phyloP scores from a whole-genome alignment of 495 filamentous ascomycete species.

The Neurospora sp. region DNA sequence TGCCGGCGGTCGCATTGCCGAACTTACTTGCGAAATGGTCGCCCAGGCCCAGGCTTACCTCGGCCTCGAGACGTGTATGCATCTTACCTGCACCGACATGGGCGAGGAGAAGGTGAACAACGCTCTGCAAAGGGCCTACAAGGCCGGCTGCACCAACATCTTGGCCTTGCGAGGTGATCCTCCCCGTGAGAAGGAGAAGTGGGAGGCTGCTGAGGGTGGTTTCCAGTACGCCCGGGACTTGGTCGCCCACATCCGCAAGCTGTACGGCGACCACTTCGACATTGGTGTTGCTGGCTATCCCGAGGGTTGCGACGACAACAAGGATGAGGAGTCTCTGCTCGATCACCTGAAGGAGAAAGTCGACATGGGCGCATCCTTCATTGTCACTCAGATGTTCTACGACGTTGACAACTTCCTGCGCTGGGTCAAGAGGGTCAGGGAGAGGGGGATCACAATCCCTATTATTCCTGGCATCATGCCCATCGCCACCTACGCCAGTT shows the following conservation, averaged over 20 bases:
- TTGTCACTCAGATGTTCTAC: constrained; percentile 99
- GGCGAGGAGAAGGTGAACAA: constrained; percentile 79
- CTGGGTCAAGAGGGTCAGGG: constrained; percentile 81
- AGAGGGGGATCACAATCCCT: constrained; percentile 74
- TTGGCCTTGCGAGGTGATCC: constrained; percentile 91
- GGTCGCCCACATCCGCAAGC: constrained; percentile 80
- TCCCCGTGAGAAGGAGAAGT: constrained; percentile 87
- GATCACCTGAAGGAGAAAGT: constrained; percentile 97
- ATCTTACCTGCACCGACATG: constrained; percentile 98
- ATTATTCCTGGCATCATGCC: constrained; percentile 99
- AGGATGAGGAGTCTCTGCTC: constrained; percentile 72
- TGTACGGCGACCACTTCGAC: constrained; percentile 92
- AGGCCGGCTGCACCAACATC: constrained; percentile 95
- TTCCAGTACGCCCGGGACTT: constrained; percentile 92
- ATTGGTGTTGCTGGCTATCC: constrained; percentile 97
- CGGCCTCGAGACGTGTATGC: constrained; percentile 98
- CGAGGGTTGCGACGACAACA: constrained; percentile 88
- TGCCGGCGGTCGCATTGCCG: constrained; percentile 80
- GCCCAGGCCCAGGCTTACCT: constrained; percentile 92
- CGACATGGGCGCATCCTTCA: constrained; percentile 84
- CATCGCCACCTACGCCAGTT: constrained; percentile 88
- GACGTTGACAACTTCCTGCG: constrained; percentile 87
- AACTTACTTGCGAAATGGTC: constrained; percentile 97
- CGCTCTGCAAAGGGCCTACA: constrained; percentile 81
- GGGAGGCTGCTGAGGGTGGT: constrained; percentile 74